phyloP scores from a whole-genome alignment of 73 alveolate genomes.

The Stentor coeruleus region DNA sequence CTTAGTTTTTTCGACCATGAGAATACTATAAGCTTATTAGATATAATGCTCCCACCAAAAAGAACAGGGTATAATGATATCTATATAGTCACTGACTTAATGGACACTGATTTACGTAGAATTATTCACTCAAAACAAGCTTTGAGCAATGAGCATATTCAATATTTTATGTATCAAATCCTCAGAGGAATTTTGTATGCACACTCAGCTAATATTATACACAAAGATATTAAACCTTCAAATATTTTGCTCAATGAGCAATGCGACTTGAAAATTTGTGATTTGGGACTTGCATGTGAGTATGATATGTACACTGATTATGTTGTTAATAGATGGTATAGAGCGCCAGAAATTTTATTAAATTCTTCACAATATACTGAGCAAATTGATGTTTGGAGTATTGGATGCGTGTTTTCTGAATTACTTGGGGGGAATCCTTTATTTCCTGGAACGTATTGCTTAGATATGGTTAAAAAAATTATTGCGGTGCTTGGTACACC shows the following conservation, averaged over 20 bases:
- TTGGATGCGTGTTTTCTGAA: constrained; percentile 86
- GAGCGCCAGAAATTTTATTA: constrained; percentile 57
- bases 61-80: constrained; percentile 83
- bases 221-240: constrained; percentile 81
- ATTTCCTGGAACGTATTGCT: constrained; percentile 86
- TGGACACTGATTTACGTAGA: constrained; percentile 93
- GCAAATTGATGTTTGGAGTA: constrained; percentile 77
- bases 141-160: constrained; percentile 82
- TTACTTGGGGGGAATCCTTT: constrained; percentile 83
- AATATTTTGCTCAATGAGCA: constrained; percentile 75
- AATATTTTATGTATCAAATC: constrained; percentile 77
- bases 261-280: constrained; percentile 81
- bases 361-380: constrained; percentile 76
- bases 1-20: constrained; percentile 83
- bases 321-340: constrained; percentile 64
- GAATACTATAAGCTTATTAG: constrained; percentile 61
- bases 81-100: constrained; percentile 78
- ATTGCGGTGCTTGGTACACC: constrained; percentile 89
- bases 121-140: constrained; percentile 81
- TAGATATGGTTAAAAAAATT: constrained; percentile 75
- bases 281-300: constrained; percentile 76
- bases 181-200: constrained; percentile 74
- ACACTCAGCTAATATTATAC: constrained; percentile 86
- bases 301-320: constrained; percentile 73
- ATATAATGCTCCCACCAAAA: constrained; percentile 78